phyloP scores from a whole-genome alignment of 139 green algal genomes.

The Tetradesmus obliquus region DNA sequence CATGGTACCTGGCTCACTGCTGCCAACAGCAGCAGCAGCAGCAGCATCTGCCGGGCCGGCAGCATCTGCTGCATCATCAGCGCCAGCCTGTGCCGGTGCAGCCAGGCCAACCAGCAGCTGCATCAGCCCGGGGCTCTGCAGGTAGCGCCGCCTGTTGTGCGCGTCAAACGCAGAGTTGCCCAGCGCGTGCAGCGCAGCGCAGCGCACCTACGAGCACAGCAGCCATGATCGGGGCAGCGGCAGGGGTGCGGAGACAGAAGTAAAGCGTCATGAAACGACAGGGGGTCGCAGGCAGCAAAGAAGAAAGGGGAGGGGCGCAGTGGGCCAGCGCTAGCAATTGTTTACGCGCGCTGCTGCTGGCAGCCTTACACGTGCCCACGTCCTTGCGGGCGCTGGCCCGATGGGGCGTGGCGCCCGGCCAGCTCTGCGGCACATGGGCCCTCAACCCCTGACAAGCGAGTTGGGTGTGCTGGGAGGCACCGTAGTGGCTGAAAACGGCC shows the following conservation, averaged over 20 bases:
- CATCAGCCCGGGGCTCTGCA: conserved; percentile 57
- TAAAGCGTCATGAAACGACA: neutral
- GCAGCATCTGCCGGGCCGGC: neutral
- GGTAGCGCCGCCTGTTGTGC: conserved; percentile 60
- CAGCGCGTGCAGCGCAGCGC: conserved; percentile 69
- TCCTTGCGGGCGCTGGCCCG: too few species aligned
- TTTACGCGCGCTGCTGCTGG: too few species aligned
- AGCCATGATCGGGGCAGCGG: neutral
- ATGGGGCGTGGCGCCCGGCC: too few species aligned
- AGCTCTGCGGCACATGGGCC: too few species aligned
- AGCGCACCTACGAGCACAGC: conserved; percentile 46
- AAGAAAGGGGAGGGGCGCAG: too few species aligned
- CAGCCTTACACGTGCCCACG: too few species aligned
- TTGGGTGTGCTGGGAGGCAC: too few species aligned
- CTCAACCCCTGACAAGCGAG: too few species aligned
- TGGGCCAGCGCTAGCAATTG: too few species aligned
- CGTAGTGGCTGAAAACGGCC: too few species aligned
- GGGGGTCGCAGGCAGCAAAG: too few species aligned
- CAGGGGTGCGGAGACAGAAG: neutral
- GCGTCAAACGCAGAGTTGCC: conserved; percentile 72
- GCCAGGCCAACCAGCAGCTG: conserved; percentile 59
- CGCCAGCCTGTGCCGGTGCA: conserved; percentile 16
- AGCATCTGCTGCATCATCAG: neutral
- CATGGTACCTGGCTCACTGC: neutral
- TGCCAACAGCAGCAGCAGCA: neutral